Conservation (phyloP, 192 early-diverging fungal species). For the Coemansia sp. region DNA sequence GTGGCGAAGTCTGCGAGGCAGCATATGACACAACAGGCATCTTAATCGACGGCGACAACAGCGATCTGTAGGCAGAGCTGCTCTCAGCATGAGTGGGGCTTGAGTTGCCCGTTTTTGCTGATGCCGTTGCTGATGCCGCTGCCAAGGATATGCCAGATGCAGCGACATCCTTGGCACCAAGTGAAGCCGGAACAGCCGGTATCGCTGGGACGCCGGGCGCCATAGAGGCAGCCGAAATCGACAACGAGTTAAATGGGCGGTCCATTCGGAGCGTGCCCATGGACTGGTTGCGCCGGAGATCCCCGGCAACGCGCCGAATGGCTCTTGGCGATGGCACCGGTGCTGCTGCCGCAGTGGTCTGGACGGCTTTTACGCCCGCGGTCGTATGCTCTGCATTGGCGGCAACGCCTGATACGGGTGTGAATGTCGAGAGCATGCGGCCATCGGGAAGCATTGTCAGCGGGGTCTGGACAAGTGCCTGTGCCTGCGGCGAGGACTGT, state of each 20-base stretch:
- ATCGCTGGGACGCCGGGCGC: too few species aligned
- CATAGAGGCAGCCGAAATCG: too few species aligned
- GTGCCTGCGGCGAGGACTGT: constrained; percentile 2
- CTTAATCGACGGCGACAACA: too few species aligned
- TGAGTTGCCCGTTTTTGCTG: too few species aligned
- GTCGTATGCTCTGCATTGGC: neutral
- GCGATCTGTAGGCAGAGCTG: neutral
- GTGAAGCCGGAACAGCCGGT: neutral
- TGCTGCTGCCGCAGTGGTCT: neutral
- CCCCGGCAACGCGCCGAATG: constrained; percentile 5
- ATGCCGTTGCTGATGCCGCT: neutral
- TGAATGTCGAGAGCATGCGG: constrained; percentile 30
- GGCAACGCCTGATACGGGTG: constrained; percentile 13
- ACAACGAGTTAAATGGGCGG: neutral
- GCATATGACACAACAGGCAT: too few species aligned
- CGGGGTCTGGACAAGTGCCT: constrained; percentile 25
- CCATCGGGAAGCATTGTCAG: constrained; percentile 38
- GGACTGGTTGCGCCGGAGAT: constrained; percentile 46
- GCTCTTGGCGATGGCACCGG: neutral
- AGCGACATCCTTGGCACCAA: constrained; percentile 3
- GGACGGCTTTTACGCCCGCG: neutral
- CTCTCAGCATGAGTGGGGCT: neutral
- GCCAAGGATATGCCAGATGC: too few species aligned
- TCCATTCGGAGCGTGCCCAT: constrained; percentile 32
- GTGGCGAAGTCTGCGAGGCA: neutral